A percentile compares a stretch with the other conserved stretches of the same genome.
Evolutionary conservation across 352 stramenopile genomes (phyloP).

Genomic region (Pythium phragmitis): DNA sequence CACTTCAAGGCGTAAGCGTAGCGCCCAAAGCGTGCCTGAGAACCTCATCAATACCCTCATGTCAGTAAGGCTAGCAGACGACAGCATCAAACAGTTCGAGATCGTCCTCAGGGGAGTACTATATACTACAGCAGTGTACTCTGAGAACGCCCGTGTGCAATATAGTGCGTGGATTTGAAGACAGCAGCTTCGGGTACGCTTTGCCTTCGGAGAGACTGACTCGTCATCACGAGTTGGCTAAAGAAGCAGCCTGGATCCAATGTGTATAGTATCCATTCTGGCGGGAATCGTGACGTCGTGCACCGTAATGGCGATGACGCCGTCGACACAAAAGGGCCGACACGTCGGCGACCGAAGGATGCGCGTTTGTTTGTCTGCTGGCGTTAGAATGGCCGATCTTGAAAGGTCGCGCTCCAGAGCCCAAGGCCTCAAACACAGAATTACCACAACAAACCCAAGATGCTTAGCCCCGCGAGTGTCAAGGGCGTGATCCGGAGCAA

Average conservation of each 20-base stretch:
- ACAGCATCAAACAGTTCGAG: too few relatives aligned
- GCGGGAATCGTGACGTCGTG: too few relatives aligned
- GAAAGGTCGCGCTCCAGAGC: slow-evolving; percentile 18
- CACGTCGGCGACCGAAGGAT: too few relatives aligned
- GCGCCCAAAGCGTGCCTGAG: too few relatives aligned
- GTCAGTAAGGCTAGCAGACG: too few relatives aligned
- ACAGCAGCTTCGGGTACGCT: neutral
- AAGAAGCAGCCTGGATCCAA: too few relatives aligned
- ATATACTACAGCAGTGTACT: neutral
- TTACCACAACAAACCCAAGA: slow-evolving; percentile 4
- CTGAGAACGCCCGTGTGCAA: neutral
- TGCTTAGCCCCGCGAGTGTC: slow-evolving; percentile 34
- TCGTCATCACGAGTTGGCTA: too few relatives aligned
- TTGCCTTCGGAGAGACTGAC: neutral
- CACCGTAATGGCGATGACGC: too few relatives aligned
- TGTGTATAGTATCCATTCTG: too few relatives aligned
- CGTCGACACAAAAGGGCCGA: too few relatives aligned
- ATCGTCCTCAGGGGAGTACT: neutral
- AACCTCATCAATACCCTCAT: too few relatives aligned
- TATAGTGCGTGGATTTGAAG: neutral
- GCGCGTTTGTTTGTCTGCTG: too few relatives aligned
- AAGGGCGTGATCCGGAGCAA: slow-evolving; percentile 34
- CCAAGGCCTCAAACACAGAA: neutral
- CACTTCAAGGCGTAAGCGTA: slow-evolving; percentile 21
- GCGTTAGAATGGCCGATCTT: neutral